Evolutionary conservation across 225 moss, liverwort and hornwort species (phyloP).

Genomic region (Bryum argenteum): DNA sequence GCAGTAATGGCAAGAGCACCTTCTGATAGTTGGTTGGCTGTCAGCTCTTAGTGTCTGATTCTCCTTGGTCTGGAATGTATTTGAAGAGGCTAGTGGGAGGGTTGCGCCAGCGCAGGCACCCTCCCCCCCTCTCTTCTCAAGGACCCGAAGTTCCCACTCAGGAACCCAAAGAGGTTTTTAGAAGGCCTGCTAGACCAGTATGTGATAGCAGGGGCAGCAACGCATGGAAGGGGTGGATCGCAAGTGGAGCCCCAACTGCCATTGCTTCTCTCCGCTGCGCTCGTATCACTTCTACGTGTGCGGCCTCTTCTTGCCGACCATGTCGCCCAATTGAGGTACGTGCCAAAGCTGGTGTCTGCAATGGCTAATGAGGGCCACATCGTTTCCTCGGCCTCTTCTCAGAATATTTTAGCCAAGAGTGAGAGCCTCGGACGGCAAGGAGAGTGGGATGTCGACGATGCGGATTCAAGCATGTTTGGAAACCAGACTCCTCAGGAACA

Average conservation of each 20-base stretch:
- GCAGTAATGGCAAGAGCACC: too few relatives aligned
- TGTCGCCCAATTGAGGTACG: slow-evolving; percentile 89
- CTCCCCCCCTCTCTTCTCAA: too few relatives aligned
- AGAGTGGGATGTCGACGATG: slow-evolving; percentile 73
- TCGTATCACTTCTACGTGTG: slow-evolving; percentile 84
- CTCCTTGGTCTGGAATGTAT: too few relatives aligned
- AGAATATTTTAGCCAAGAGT: slow-evolving; percentile 45
- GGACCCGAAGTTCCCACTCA: slow-evolving; percentile 87
- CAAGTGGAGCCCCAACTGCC: slow-evolving; percentile 78
- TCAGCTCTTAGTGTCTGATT: too few relatives aligned
- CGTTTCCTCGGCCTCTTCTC: slow-evolving; percentile 60
- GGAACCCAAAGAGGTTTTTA: slow-evolving; percentile 90
- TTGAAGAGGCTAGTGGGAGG: too few relatives aligned
- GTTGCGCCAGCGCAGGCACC: too few relatives aligned
- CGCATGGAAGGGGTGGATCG: slow-evolving; percentile 59
- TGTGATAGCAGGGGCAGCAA: slow-evolving; percentile 87
- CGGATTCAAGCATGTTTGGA: slow-evolving; percentile 52
- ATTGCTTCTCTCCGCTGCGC: slow-evolving; percentile 82
- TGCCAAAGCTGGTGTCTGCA: slow-evolving; percentile 89
- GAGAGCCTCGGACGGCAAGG: slow-evolving; percentile 25
- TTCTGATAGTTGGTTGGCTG: too few relatives aligned
- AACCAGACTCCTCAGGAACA: too few relatives aligned
- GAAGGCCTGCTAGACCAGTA: slow-evolving; percentile 91
- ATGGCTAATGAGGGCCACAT: slow-evolving; percentile 96
- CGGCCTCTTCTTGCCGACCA: slow-evolving; percentile 93